A percentile compares a stretch with the other conserved stretches of the same genome.
Conservation (phyloP, 2,329 filamentous ascomycete species). For the Penicillium sp. region DNA sequence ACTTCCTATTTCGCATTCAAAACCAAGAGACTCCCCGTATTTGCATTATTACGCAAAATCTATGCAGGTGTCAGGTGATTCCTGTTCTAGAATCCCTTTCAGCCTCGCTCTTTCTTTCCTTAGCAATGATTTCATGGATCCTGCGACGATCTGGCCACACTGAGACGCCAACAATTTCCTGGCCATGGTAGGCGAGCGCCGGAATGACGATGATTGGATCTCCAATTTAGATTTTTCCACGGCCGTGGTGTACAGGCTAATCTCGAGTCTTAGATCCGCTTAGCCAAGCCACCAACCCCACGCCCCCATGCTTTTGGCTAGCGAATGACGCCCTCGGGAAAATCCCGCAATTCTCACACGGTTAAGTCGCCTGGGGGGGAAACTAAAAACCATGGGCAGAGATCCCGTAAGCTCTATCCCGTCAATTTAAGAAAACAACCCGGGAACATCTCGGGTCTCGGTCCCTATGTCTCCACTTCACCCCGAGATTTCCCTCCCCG, state of each 20-base stretch:
- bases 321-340: conserved; percentile 18
- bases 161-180: background rate
- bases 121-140: background rate
- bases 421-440: background rate
- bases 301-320: background rate
- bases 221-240: background rate
- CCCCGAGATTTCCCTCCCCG: conserved; percentile 4
- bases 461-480: conserved; percentile 10
- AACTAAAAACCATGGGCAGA: background rate
- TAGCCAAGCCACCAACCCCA: conserved; percentile 7
- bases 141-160: background rate
- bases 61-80: background rate
- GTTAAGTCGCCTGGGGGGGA: background rate
- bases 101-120: background rate
- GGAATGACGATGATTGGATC: background rate
- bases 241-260: background rate
- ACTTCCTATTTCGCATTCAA: background rate
- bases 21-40: too few species aligned
- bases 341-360: conserved; percentile 7
- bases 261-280: background rate
- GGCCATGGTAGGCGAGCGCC: background rate
- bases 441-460: conserved; percentile 6
- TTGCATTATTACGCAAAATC: too few species aligned
- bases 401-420: conserved; percentile 1
- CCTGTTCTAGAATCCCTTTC: background rate